Base-by-base conservation (phyloP, 805 yeast species). In the Cyberlindnera nakhonratchasimensis region DNA sequence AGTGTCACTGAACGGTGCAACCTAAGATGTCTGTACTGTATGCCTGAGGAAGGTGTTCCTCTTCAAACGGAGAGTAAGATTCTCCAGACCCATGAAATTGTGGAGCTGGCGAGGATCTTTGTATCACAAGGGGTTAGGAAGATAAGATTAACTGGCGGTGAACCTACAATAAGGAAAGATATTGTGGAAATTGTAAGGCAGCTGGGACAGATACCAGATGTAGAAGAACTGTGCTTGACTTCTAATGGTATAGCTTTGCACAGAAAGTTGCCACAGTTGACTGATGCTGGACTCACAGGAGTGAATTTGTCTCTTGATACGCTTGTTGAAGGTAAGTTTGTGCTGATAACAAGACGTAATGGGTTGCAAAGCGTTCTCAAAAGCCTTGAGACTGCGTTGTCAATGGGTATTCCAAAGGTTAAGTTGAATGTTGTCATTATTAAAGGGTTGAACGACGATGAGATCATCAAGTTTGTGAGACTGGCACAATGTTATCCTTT, bases 11-110 rank as follows among this genome's bases (percentile, higher is more conserved):
- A 75, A 46, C 47, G 75, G 18, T 74, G 80, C 46, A 74, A 74
- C 48, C 52, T 74, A 17, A 47, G 72, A 20, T 70, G 75, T 43
- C 57, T 66, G 14, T 75, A 75, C 50, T 75, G 80, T 48, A 75
- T 75, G 80, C 80, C 80, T 0, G 77, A 72, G 42, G 76, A 75
- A 39, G 80, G 80, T 5, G 67, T 75, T 3, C 71, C 67, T n/a
- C 52, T 75, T 20, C 66, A 74, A 18, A 75, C 77, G 6, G 52
- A 59, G 3, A 65, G 63, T 4, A 50, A 67, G 10, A 56, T 74
- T 14, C 51, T 75, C 32, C 61, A 72, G 7, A 64, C 71, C 0
- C 65, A 63, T 26, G 80, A 75, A 50, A 74, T 75, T 32, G 50
- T 70, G 9, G 47, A 60, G 25, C 47, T 75, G 5, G 74, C 79